Evolutionary conservation across 345 rosid species (phyloP).

Genomic region (Cochlearia excelsa): DNA sequence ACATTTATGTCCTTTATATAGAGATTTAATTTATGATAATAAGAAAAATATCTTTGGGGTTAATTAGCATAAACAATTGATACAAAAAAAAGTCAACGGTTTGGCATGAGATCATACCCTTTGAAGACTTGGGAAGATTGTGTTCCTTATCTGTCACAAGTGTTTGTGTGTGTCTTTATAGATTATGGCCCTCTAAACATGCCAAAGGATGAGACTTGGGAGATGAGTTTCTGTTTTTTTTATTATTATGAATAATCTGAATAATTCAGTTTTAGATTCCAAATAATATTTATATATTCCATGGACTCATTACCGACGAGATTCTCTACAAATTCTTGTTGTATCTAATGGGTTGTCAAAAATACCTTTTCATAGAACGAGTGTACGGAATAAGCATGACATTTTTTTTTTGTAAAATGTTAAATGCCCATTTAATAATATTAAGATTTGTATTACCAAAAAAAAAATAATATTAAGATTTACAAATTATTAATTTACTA

Average conservation of each 20-base stretch:
- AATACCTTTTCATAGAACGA: background rate
- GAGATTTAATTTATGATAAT: constrained; percentile 22
- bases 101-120: constrained; percentile 33
- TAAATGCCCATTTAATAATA: no score
- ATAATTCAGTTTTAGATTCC: constrained; percentile 28
- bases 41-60: constrained; percentile 21
- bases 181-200: constrained; percentile 32
- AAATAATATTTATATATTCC: constrained; percentile 12
- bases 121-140: constrained; percentile 37
- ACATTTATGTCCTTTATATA: constrained; percentile 28
- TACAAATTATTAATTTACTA: no score
- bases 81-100: constrained; percentile 32
- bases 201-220: constrained; percentile 29
- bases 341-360: no score
- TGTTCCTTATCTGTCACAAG: constrained; percentile 39
- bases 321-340: constrained; percentile 16
- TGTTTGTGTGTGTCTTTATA: constrained; percentile 25
- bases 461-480: no score
- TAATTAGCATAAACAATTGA: constrained; percentile 18
- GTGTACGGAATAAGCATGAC: background rate
- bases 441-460: no score
- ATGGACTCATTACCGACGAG: constrained; percentile 5
- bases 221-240: background rate
- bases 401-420: no score
- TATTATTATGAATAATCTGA: constrained; percentile 19